Percentiles rank a stretch among this genome's conserved stretches.
These are phyloP conservation scores for Neofusicoccum umdonicola DNA, from an alignment of 2,329 filamentous ascomycete genomes.

Conservation along the genomic window DNA sequence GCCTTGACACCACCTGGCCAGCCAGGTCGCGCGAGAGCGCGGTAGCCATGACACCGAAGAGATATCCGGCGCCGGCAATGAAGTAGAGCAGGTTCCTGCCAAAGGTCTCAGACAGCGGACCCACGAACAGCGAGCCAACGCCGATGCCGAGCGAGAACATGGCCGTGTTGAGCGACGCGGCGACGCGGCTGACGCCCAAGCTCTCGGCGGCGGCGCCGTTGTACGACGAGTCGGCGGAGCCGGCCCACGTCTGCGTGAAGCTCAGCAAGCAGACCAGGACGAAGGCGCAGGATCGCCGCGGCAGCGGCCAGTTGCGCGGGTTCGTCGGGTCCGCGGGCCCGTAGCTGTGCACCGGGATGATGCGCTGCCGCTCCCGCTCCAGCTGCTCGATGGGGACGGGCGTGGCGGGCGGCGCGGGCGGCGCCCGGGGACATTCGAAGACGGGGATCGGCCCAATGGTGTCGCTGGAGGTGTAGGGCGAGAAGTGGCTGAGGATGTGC, in stretches of 20 bases:
- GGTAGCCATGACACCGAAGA: constrained; percentile 2
- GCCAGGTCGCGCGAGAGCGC: constrained; percentile 12
- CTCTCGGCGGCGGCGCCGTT: neutral
- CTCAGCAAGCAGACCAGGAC: neutral
- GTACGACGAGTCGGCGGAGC: constrained; percentile 6
- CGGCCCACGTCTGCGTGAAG: constrained; percentile 15
- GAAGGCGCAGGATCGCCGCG: neutral
- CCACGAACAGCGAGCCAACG: constrained; percentile 13
- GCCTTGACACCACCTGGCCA: constrained; percentile 25
- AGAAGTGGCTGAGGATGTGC: constrained; percentile 6
- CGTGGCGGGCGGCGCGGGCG: neutral
- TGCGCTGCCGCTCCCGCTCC: neutral
- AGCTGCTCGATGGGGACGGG: too few relatives aligned
- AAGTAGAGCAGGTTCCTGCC: constrained; percentile 7
- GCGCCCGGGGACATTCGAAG: neutral
- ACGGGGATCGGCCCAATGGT: neutral
- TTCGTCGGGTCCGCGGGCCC: constrained; percentile 4
- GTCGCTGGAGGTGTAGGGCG: neutral
- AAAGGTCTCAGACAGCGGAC: constrained; percentile 12
- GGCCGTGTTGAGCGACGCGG: constrained; percentile 9
- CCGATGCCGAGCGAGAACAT: constrained; percentile 9
- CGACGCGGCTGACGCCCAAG: neutral
- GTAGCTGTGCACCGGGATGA: constrained; percentile 8
- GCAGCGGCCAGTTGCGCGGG: constrained; percentile 7
- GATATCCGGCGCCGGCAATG: neutral